Base-by-base conservation (phyloP, 1,284 basidiomycete genomes). In the Termitomyces sp. region DNA sequence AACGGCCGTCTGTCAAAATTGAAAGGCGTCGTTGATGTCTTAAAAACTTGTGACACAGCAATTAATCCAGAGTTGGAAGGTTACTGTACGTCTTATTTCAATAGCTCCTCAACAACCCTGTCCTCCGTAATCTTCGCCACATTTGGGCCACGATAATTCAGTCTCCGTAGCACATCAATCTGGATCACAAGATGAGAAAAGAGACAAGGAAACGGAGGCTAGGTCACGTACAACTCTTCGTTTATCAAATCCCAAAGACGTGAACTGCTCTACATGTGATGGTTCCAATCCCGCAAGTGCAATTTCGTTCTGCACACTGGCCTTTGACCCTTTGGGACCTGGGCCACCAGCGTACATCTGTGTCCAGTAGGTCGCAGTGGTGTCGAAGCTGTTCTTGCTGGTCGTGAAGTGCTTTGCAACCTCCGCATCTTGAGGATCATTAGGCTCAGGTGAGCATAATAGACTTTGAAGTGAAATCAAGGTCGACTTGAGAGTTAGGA, bases 401-500 rank as follows among this genome's bases (percentile, higher is more conserved):
- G 92, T 90, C 64, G 92, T 86, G 68, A 93, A 99, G 70, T 98
- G 95, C 67, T 97, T 98, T 13, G 96, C 97, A 7, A 98, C 93
- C 73, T 98, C 94, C 0, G 97, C 96, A 67, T 98, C 97, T 74
- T 98, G 96, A 0, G 96, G 97, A 68, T 99, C 97, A 62, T 90
- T 91, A 12, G 96, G 97, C 69, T 98, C 94, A 0, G 96, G 97
- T 2, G 90, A 92, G 73, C 94, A 98, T n/a, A 99, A 78, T 10
- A 99, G 79, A 28, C 90, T 93, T 69, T 98, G 97, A 15, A 99
- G 81, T 0, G 94, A 97, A 70, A 99, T 95, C 65, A 99, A 79
- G 0, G 95, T 98, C 28, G 94, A 95, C 69, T 98, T 98, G 68
- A 99, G 86, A 1, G 97, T 99, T 60, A 96, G 82, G 40, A 97